Evolutionary conservation across 306 rosid genomes (phyloP).

Genomic region (Ormosia semicastrata): DNA sequence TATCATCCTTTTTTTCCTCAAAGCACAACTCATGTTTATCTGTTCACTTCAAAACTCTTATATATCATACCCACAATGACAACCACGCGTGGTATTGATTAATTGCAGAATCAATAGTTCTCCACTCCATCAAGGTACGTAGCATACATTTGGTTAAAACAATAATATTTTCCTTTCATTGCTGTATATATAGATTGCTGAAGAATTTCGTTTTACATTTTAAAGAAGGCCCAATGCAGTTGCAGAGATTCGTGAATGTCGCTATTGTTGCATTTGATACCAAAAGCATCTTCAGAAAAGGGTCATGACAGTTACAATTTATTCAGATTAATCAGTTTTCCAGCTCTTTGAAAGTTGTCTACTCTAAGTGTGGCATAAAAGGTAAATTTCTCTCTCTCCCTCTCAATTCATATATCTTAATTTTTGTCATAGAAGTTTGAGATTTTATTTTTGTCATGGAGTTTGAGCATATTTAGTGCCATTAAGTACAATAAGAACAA

Average conservation of each 20-base stretch:
- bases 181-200: background rate
- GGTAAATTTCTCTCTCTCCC: background rate
- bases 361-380: background rate
- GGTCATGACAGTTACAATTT: background rate
- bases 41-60: background rate
- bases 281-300: background rate
- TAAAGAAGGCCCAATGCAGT: background rate
- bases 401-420: background rate
- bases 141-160: background rate
- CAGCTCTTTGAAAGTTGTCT: background rate
- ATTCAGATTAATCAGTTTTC: background rate
- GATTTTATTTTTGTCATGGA: background rate
- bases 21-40: background rate
- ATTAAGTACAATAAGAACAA: background rate
- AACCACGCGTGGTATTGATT: background rate
- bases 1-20: background rate
- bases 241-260: background rate
- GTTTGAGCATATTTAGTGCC: background rate
- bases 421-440: background rate
- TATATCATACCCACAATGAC: background rate
- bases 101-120: background rate
- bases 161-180: background rate
- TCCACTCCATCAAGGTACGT: background rate
- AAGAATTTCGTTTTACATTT: background rate
- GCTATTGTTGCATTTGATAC: background rate